Base-by-base conservation (phyloP, 2,329 filamentous ascomycete species). In the Colletotrichum chlorophyti region DNA sequence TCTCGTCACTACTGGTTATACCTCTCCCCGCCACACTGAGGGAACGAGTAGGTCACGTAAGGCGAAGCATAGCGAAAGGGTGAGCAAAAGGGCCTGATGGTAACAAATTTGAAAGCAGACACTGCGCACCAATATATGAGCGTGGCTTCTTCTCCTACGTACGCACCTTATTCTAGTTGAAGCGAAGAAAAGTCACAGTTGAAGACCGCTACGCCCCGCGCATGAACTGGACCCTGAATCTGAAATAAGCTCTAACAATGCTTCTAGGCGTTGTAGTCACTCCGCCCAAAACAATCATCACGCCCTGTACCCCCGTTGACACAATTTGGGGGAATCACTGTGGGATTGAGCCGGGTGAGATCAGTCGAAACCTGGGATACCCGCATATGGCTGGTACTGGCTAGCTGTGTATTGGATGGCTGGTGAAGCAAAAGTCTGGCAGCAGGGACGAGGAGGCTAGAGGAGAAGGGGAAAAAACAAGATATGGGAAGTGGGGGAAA, bases 211-310 rank as follows among this genome's bases (percentile, higher is more conserved):
- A 26, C 37, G 37, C 50, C 43, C 38, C 52, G 26, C 38, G 37
- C 55, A 55, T 38, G 57, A 59, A 59, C 42, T 12, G 37, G 43
- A 48, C 55, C 51, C 51, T 43, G 51, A 29, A 50, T 45, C 24
- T 38, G 21, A 26, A 23, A 19, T 32, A 35, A 48, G 23, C 29
- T 48, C n/a, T 49, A 50, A 42, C 42, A 26, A 57, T 43, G 19
- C 17, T 35, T 11, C 23, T 24, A 51, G 26, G 17, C n/a, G n/a
- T n/a, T 40, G 9, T 29, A 49, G 32, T 42, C 48, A 27, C 9
- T 50, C 24, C 35, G 45, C 31, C 7, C 31, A n/a, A n/a, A 23
- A 17, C 35, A 17, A 31, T n/a, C n/a, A n/a, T n/a, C n/a, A n/a
- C n/a, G n/a, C n/a, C n/a, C n/a, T n/a, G n/a, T n/a, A n/a, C n/a